Evolutionary conservation across 768 basidiomycete species (phyloP).

Genomic region (Artomyces pyxidatus): DNA sequence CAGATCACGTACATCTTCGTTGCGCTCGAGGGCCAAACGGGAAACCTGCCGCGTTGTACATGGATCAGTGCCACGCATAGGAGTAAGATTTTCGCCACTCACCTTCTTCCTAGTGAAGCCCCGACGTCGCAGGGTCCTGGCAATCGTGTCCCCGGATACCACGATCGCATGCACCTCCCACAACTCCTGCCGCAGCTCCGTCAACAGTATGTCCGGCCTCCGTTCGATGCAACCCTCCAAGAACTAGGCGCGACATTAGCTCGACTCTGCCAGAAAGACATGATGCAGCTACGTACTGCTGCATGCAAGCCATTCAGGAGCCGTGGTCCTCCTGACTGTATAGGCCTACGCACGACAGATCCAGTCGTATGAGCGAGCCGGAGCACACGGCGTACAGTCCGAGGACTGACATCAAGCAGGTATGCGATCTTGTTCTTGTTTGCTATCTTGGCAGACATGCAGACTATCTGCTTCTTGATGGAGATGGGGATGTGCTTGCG

Average conservation of each 20-base stretch:
- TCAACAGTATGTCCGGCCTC: background rate
- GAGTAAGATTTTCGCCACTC: too few relatives aligned
- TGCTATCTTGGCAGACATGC: background rate
- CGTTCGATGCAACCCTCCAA: background rate
- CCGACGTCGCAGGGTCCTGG: background rate
- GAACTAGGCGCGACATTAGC: background rate
- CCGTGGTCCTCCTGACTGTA: background rate
- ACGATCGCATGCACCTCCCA: background rate
- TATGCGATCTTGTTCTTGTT: background rate
- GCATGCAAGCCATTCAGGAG: background rate
- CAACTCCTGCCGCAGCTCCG: background rate
- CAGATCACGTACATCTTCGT: constrained; percentile 6
- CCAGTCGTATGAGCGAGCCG: background rate
- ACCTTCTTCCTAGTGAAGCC: background rate
- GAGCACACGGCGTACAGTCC: background rate
- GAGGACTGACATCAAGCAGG: background rate
- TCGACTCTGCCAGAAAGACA: background rate
- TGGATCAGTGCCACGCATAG: too few relatives aligned
- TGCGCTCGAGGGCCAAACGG: constrained; percentile 13
- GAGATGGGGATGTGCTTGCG: too few relatives aligned
- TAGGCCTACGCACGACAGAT: background rate
- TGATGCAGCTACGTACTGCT: background rate
- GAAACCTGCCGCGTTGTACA: too few relatives aligned
- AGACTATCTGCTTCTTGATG: background rate
- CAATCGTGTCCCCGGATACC: background rate